These are phyloP conservation scores for Histomonas meleagridis DNA, from an alignment of 208 protist genomes.

Conservation along the genomic window DNA sequence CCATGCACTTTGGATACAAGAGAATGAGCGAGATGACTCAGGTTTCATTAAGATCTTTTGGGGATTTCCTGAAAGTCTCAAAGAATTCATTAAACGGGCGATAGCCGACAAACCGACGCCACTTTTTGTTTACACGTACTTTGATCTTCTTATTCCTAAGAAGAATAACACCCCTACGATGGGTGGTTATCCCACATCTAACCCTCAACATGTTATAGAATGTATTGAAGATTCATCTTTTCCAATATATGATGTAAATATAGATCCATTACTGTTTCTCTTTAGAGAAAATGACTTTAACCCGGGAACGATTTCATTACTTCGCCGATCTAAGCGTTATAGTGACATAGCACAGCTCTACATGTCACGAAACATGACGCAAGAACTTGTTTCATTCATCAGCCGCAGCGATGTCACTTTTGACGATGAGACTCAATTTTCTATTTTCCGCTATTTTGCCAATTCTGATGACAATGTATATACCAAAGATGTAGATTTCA, in stretches of 20 bases:
- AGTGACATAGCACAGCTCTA: neutral
- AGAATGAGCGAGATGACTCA: neutral
- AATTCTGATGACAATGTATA: neutral
- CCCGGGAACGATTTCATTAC: neutral
- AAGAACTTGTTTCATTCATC: neutral
- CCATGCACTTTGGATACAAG: neutral
- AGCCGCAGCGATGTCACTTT: neutral
- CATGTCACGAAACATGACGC: neutral
- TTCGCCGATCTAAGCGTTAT: neutral
- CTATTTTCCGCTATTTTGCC: neutral
- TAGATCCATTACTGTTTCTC: neutral
- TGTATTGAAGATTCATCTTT: neutral
- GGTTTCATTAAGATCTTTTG: neutral
- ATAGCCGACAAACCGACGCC: neutral
- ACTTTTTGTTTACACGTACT: neutral
- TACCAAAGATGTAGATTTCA: neutral
- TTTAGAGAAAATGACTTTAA: neutral
- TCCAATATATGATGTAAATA: neutral
- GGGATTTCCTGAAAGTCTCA: neutral
- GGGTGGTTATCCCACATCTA: neutral
- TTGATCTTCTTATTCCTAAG: neutral
- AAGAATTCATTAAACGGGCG: neutral
- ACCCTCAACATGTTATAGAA: neutral
- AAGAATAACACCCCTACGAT: too few relatives aligned
- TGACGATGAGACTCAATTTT: neutral